phyloP scores from a whole-genome alignment of 768 basidiomycete species.

The Cubamyces sp. region DNA sequence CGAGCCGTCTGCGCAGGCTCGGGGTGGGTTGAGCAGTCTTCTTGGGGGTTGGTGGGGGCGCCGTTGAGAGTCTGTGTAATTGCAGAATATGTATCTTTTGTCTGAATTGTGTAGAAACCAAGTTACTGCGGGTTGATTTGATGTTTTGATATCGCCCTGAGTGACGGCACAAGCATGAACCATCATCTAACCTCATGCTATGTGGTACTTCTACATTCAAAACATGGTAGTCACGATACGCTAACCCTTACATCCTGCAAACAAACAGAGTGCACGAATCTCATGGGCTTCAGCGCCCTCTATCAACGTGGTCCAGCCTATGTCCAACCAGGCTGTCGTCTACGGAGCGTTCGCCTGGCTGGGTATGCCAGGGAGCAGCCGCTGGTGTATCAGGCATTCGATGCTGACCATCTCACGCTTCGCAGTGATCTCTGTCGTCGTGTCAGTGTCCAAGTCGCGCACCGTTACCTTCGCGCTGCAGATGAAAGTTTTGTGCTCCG shows the following conservation, averaged over 20 bases:
- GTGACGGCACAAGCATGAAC: too few relatives aligned
- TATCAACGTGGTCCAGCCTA: too few relatives aligned
- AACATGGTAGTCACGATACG: too few relatives aligned
- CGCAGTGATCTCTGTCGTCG: not conserved
- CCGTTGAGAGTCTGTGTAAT: constrained; percentile 20
- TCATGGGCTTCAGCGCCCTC: too few relatives aligned
- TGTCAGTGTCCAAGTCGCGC: constrained; percentile 1
- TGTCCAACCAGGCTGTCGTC: too few relatives aligned
- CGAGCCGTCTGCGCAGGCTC: constrained; percentile 46
- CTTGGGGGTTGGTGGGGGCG: constrained; percentile 88
- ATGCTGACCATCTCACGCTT: constrained; percentile 5
- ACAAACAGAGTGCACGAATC: too few relatives aligned
- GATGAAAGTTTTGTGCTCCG: constrained; percentile 50
- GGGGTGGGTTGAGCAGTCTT: constrained; percentile 64
- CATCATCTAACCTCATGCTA: too few relatives aligned
- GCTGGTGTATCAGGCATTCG: not conserved
- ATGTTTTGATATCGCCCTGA: too few relatives aligned
- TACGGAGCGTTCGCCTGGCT: too few relatives aligned
- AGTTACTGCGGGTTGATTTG: too few relatives aligned
- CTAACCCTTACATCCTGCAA: too few relatives aligned
- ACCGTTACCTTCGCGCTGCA: constrained; percentile 38
- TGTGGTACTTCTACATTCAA: too few relatives aligned
- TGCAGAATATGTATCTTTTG: not conserved
- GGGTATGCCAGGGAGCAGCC: not conserved
- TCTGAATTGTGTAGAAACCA: not conserved